phyloP scores from a whole-genome alignment of 306 rosid species.

The Psophocarpus tetragonolobus region DNA sequence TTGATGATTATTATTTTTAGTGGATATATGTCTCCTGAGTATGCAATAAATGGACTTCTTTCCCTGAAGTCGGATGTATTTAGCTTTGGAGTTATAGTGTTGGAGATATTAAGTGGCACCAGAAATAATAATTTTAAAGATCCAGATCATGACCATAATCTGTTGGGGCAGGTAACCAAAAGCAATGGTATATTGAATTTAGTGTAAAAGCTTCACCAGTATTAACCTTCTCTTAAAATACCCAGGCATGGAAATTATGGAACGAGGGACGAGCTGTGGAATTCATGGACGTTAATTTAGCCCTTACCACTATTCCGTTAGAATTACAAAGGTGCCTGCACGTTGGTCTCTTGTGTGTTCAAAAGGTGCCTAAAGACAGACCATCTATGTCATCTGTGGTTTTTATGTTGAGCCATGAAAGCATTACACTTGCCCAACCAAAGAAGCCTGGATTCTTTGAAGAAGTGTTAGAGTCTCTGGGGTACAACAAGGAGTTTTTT shows the following conservation, averaged over 20 bases:
- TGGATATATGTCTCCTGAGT: constrained; percentile 49
- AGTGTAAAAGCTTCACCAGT: background rate
- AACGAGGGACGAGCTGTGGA: constrained; percentile 22
- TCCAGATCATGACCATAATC: constrained; percentile 16
- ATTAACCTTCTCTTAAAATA: background rate
- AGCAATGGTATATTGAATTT: background rate
- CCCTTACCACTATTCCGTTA: constrained; percentile 11
- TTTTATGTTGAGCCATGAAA: constrained; percentile 40
- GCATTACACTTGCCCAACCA: constrained; percentile 32
- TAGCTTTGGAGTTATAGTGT: constrained; percentile 54
- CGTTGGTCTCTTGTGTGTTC: constrained; percentile 53
- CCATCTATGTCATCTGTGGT: constrained; percentile 50
- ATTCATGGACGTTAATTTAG: constrained; percentile 34
- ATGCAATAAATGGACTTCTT: constrained; percentile 34
- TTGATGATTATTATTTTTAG: background rate
- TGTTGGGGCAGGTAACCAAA: constrained; percentile 36
- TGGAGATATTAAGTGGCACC: constrained; percentile 55
- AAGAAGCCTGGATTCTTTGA: constrained; percentile 24
- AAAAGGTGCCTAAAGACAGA: constrained; percentile 41
- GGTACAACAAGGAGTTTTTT: background rate
- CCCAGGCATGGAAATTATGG: constrained; percentile 42
- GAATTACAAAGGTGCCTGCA: constrained; percentile 49
- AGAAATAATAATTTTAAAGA: constrained; percentile 26
- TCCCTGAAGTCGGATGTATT: constrained; percentile 49
- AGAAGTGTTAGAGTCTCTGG: background rate